A percentile compares a stretch with the other conserved stretches of the same genome.
Evolutionary conservation across 192 early-diverging fungal genomes (phyloP).

Genomic region (Diversispora epigaea): DNA sequence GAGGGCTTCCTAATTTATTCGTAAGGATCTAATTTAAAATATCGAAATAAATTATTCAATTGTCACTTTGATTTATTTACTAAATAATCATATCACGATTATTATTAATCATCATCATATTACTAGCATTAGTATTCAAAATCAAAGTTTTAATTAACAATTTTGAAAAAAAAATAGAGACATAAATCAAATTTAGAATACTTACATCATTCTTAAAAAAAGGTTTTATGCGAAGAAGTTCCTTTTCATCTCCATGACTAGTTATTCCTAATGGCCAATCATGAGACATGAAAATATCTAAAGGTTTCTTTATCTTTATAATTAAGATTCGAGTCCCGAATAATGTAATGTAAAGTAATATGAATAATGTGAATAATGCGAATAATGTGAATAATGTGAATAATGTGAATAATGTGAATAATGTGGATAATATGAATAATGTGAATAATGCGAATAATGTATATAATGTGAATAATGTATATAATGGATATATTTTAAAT

Average conservation of each 20-base stretch:
- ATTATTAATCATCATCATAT: neutral
- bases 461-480: too few relatives aligned
- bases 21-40: slow-evolving; percentile 51
- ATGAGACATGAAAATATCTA: slow-evolving; percentile 92
- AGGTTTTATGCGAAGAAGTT: slow-evolving; percentile 67
- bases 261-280: slow-evolving; percentile 95
- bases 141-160: too few relatives aligned
- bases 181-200: slow-evolving; percentile 17
- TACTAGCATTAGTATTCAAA: neutral
- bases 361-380: neutral
- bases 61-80: too few relatives aligned
- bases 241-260: slow-evolving; percentile 65
- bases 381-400: too few relatives aligned
- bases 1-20: slow-evolving; percentile 75
- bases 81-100: too few relatives aligned
- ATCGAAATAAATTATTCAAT: too few relatives aligned
- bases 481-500: too few relatives aligned
- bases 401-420: too few relatives aligned
- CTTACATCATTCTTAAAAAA: slow-evolving; percentile 74
- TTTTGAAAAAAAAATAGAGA: too few relatives aligned
- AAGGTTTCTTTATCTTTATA: slow-evolving; percentile 60
- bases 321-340: neutral
- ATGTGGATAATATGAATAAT: neutral
- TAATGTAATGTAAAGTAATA: neutral
- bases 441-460: too few relatives aligned